These are phyloP conservation scores for Lycium ferocissimum DNA, from an alignment of 257 asterid species.

Conservation along the genomic window DNA sequence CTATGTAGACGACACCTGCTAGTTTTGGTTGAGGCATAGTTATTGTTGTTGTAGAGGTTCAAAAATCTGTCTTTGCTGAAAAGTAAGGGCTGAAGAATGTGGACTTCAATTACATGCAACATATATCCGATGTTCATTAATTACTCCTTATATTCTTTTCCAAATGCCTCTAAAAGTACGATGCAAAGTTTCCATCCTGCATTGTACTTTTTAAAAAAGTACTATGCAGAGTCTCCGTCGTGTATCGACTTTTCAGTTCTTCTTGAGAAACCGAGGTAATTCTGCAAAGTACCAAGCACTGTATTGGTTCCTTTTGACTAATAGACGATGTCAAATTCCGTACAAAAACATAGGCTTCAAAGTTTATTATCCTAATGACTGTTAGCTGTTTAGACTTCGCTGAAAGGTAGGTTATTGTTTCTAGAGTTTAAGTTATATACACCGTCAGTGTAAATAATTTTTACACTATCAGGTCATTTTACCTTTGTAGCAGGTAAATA, in stretches of 20 bases:
- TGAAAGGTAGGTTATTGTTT: constrained; percentile 19
- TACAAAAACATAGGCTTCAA: background rate
- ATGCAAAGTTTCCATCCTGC: background rate
- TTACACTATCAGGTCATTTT: background rate
- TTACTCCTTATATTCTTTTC: background rate
- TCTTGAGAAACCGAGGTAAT: background rate
- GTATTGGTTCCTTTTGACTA: background rate
- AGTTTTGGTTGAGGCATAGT: background rate
- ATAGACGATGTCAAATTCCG: background rate
- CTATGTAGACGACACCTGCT: background rate
- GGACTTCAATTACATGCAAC: background rate
- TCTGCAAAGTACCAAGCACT: constrained; percentile 19
- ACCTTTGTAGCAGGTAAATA: background rate
- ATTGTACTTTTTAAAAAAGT: background rate
- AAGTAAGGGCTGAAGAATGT: constrained; percentile 18
- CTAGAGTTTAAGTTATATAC: background rate
- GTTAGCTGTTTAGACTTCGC: background rate
- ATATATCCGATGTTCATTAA: background rate
- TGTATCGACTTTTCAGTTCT: background rate
- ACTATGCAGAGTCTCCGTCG: background rate
- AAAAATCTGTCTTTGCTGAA: background rate
- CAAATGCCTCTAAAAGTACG: background rate
- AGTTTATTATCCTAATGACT: background rate
- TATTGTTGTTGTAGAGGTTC: background rate
- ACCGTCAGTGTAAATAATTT: background rate